Base-by-base conservation (phyloP, 73 alveolate species). In the Uronychia setigera region DNA sequence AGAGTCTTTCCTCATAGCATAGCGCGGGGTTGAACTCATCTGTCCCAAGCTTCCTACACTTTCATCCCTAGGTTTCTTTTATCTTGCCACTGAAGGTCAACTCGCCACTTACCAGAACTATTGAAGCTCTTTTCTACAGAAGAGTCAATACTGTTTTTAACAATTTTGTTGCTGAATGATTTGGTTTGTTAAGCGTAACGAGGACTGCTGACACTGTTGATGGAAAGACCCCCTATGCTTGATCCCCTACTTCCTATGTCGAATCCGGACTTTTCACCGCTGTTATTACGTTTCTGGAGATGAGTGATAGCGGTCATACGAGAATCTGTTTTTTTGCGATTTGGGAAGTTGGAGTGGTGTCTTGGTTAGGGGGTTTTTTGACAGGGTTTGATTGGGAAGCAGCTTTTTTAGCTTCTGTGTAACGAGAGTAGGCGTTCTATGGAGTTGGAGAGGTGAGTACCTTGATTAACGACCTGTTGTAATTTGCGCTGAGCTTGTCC, bases 401-500 rank as follows among this genome's bases (percentile, higher is more conserved):
- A 11, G 67, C 67, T 46, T 46, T 46, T 19, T 46, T 46, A 11
- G 67, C 67, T 46, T 46, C 5, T 5, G 67, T 46, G 67, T 46
- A 46, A 19, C 67, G 67, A 19, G 67, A 46, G 67, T 46, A 46
- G 19, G 67, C 67, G 67, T 46, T 46, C 67, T 46, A 11, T 5
- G 67, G 67, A 46, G 67, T 46, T 46, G 67, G 67, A 19, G 67
- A 46, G 67, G 67, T 5, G 67, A 46, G 67, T 46, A 46, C 67
- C 67, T 46, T 46, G 67, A 46, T 46, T 46, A 46, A 46, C 67
- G 67, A 46, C 67, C 67, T 46, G 67, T 46, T 46, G 67, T 46
- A 46, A 46, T 46, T 46, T 11, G n/a, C 19, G 67, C 67, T 46
- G 67, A 46, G 19, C 67, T 46, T 46, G 5, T 46, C 67, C 67